Conservation (phyloP, 805 yeast genomes). For the Lipomyces lipofer region DNA sequence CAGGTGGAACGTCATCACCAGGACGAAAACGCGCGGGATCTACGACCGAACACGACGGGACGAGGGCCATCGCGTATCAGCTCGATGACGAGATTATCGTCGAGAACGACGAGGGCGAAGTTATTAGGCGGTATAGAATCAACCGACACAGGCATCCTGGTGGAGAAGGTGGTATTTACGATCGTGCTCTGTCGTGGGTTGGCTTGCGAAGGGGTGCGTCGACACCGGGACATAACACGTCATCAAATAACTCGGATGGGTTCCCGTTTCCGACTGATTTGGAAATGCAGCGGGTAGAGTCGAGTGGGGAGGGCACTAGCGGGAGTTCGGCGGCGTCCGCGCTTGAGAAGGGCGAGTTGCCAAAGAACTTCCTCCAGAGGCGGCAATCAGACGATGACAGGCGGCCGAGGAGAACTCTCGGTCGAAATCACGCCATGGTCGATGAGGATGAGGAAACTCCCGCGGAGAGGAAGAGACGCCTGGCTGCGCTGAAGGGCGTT, state of each 20-base stretch:
- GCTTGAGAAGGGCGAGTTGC: slow-evolving; percentile 30
- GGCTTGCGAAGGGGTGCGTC: slow-evolving; percentile 46
- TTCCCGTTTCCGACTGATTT: slow-evolving; percentile 7
- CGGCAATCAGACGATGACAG: slow-evolving; percentile 34
- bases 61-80: slow-evolving; percentile 68
- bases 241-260: not conserved
- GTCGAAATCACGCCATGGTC: slow-evolving; percentile 16
- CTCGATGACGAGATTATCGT: slow-evolving; percentile 75
- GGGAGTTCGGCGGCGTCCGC: slow-evolving; percentile 16
- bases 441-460: slow-evolving; percentile 35
- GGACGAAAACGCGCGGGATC: not conserved
- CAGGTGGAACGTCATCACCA: not conserved
- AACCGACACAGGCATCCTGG: slow-evolving; percentile 50
- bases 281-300: slow-evolving; percentile 23
- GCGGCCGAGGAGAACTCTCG: slow-evolving; percentile 27
- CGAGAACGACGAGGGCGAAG: slow-evolving; percentile 91
- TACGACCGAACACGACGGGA: slow-evolving; percentile 17
- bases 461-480: slow-evolving; percentile 25
- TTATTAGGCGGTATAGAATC: slow-evolving; percentile 76
- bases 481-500: slow-evolving; percentile 31
- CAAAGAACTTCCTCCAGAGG: slow-evolving; percentile 27
- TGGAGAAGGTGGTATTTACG: slow-evolving; percentile 21
- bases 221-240: not conserved
- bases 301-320: slow-evolving; percentile 3
- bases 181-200: slow-evolving; percentile 55